phyloP scores from a whole-genome alignment of 2,329 filamentous ascomycete species.

The Chalara sp. region DNA sequence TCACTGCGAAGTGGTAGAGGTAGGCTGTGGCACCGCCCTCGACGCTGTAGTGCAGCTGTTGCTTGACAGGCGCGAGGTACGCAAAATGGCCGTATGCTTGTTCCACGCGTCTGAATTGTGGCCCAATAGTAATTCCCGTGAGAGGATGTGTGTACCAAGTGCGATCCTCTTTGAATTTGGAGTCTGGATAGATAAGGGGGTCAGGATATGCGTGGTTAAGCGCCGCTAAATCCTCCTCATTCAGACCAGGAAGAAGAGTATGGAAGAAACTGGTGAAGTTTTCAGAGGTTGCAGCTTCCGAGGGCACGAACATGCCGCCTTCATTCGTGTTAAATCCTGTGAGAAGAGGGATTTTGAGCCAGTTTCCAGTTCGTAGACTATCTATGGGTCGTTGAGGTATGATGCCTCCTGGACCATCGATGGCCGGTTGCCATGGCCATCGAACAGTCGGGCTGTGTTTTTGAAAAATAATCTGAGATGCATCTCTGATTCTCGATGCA shows the following conservation, averaged over 20 bases:
- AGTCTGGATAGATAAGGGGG: conserved; percentile 35
- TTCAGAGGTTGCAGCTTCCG: conserved; percentile 35
- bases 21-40: conserved; percentile 33
- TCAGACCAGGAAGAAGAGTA: conserved; percentile 51
- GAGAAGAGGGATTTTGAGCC: conserved; percentile 53
- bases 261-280: conserved; percentile 57
- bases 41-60: conserved; percentile 43
- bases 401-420: conserved; percentile 48
- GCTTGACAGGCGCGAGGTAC: conserved; percentile 56
- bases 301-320: conserved; percentile 56
- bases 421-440: conserved; percentile 64
- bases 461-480: conserved; percentile 38
- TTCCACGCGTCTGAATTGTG: conserved; percentile 51
- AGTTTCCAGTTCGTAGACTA: conserved; percentile 46
- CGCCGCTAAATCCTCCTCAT: conserved; percentile 41
- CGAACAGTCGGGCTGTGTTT: conserved; percentile 37
- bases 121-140: conserved; percentile 25
- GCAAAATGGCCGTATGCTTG: conserved; percentile 58
- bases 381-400: conserved; percentile 51
- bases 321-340: conserved; percentile 69
- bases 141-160: conserved; percentile 20
- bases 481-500: conserved; percentile 30
- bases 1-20: conserved; percentile 54
- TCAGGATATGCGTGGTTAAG: conserved; percentile 60
- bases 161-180: conserved; percentile 34